phyloP scores from a whole-genome alignment of 768 basidiomycete species.

The Ephemerocybe angulata region DNA sequence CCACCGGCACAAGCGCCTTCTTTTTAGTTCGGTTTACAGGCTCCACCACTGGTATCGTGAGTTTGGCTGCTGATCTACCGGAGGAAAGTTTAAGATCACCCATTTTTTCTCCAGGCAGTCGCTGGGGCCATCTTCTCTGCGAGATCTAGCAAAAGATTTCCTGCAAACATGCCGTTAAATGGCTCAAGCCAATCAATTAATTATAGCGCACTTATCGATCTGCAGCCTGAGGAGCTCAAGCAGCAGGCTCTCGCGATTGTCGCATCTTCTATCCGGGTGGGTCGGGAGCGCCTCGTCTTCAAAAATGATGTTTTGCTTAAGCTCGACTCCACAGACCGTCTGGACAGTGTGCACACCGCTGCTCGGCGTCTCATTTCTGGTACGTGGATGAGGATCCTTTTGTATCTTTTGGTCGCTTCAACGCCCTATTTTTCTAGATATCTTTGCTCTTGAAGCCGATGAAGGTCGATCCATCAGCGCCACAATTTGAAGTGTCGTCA shows the following conservation, averaged over 20 bases:
- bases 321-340: slow-evolving; percentile 43
- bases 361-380: slow-evolving; percentile 61
- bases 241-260: slow-evolving; percentile 47
- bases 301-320: neutral
- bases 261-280: slow-evolving; percentile 62
- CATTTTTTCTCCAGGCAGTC: slow-evolving; percentile 64
- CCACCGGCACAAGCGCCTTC: slow-evolving; percentile 80
- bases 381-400: slow-evolving; percentile 24
- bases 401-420: slow-evolving; percentile 2
- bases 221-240: slow-evolving; percentile 46
- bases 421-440: slow-evolving; percentile 27
- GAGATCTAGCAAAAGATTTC: slow-evolving; percentile 45
- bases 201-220: slow-evolving; percentile 45
- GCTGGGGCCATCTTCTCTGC: slow-evolving; percentile 73
- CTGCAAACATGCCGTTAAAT: slow-evolving; percentile 40
- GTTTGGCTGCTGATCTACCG: slow-evolving; percentile 18
- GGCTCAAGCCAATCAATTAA: slow-evolving; percentile 47
- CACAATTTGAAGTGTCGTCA: no score
- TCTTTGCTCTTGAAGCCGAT: slow-evolving; percentile 36
- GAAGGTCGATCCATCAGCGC: slow-evolving; percentile 3
- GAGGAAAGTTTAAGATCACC: neutral
- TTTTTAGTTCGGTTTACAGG: slow-evolving; percentile 87
- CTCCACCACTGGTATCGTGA: slow-evolving; percentile 75
- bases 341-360: slow-evolving; percentile 74
- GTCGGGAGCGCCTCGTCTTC: slow-evolving; percentile 14